Conservation (phyloP, 352 stramenopile species). For the Globisporangium iwayamae region DNA sequence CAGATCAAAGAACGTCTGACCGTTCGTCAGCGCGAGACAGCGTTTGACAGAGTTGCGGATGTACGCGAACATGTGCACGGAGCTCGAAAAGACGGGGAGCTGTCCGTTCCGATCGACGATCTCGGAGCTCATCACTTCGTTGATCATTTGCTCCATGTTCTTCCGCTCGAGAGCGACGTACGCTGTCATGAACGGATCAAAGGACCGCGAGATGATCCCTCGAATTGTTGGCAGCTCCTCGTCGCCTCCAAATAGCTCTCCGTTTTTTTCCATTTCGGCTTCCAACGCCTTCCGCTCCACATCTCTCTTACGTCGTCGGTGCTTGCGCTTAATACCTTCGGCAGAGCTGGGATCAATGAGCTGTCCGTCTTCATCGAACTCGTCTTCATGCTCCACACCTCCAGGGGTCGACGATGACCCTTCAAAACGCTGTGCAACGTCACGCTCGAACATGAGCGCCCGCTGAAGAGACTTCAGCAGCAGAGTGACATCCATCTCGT, state of each 20-base stretch:
- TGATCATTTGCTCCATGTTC: constrained; percentile 94
- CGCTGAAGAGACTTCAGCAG: constrained; percentile 70
- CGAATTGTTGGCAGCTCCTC: constrained; percentile 63
- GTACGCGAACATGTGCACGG: constrained; percentile 98
- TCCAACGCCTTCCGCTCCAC: constrained; percentile 62
- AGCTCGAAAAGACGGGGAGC: constrained; percentile 95
- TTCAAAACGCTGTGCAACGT: constrained; percentile 71
- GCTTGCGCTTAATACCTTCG: constrained; percentile 71
- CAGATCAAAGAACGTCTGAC: constrained; percentile 97
- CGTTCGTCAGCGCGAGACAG: constrained; percentile 95
- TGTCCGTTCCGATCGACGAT: constrained; percentile 94
- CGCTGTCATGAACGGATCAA: constrained; percentile 97
- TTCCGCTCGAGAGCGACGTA: constrained; percentile 96
- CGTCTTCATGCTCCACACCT: constrained; percentile 48
- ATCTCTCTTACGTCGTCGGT: constrained; percentile 72
- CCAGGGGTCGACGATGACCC: constrained; percentile 25
- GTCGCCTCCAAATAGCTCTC: constrained; percentile 35
- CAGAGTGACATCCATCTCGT: constrained; percentile 73
- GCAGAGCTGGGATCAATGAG: constrained; percentile 68
- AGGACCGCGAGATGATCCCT: constrained; percentile 90
- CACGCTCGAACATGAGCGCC: constrained; percentile 77
- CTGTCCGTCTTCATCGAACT: constrained; percentile 72
- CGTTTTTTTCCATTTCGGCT: constrained; percentile 60
- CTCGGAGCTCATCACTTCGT: constrained; percentile 88
- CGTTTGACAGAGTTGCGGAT: constrained; percentile 98